Percentiles rank a stretch among this genome's conserved stretches.
phyloP scores from a whole-genome alignment of 164 flowering plant genomes.

The Piper longum region DNA sequence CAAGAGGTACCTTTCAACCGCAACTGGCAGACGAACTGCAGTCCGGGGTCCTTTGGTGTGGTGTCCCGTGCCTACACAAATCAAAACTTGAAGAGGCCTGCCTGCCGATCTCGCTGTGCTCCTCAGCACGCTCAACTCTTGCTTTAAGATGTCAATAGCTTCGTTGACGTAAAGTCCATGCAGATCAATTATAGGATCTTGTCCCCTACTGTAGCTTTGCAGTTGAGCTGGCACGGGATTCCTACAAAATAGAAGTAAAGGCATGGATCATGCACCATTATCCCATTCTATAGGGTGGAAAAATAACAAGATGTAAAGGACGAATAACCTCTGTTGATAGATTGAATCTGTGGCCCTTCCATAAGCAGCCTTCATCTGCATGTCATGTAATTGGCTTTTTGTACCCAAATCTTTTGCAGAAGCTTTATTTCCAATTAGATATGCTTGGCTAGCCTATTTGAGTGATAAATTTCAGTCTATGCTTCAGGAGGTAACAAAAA shows the following conservation, averaged over 20 bases:
- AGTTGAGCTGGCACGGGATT: slow-evolving; percentile 40
- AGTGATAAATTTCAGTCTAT: not conserved
- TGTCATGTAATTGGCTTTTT: slow-evolving; percentile 77
- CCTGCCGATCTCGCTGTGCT: slow-evolving; percentile 57
- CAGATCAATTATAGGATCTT: slow-evolving; percentile 76
- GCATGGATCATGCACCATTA: too few relatives aligned
- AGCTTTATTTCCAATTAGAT: slow-evolving; percentile 77
- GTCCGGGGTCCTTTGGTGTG: slow-evolving; percentile 93
- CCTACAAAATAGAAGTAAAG: slow-evolving; percentile 19
- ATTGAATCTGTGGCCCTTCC: slow-evolving; percentile 89
- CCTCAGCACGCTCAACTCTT: slow-evolving; percentile 52
- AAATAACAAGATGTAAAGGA: too few relatives aligned
- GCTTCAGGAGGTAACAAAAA: not conserved
- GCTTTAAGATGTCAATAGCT: slow-evolving; percentile 74
- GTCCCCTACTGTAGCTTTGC: slow-evolving; percentile 42
- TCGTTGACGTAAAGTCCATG: slow-evolving; percentile 88
- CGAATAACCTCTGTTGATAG: too few relatives aligned
- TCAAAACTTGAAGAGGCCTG: slow-evolving; percentile 62
- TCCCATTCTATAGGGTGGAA: too few relatives aligned
- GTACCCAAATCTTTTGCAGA: slow-evolving; percentile 82
- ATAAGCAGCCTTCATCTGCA: slow-evolving; percentile 97
- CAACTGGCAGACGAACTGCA: slow-evolving; percentile 78
- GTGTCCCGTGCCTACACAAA: slow-evolving; percentile 89
- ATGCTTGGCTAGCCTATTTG: slow-evolving; percentile 83
- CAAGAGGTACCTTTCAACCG: slow-evolving; percentile 72